Evolutionary conservation across 352 stramenopile genomes (phyloP), one percentile per base, ranked within the genome.

Genomic region (Globisporangium okanoganense): DNA sequence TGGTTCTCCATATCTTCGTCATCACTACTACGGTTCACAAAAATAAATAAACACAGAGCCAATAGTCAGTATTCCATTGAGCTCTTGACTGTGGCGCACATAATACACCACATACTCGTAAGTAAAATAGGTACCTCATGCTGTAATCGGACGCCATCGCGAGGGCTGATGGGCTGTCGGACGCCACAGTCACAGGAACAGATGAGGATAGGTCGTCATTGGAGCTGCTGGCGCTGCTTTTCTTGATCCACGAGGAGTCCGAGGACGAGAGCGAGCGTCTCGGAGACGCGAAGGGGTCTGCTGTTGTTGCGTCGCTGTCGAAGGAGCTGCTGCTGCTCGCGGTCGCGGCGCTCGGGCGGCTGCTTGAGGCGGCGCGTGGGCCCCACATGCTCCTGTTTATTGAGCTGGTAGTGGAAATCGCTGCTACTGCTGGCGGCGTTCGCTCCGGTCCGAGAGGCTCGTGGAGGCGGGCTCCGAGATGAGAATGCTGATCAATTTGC

Each of bases 1-100:
- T 54, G 27, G 27, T 12, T 29, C 16, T 55, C 49, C n/a, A 55
- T 41, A 9, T 55, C 49, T 41, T 55, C 49, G 49, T 55, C 49
- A 3, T 55, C 49, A 29, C 49, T 55, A 55, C 49, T 55, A 8
- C 14, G 24, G 3, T 10, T 20, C 16, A 10, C 38, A 20, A 12
- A 40, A 12, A 38, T 12, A 40, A 12, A 12, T 12, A 40, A 12
- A 16, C 13, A 40, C 35, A 16, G 10, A 40, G 33, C 8, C 33
- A 14, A 33, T 6, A 33, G 6, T 33, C 29, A 33, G n/a, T 33
- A 6, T 33, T 33, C 29, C 29, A 33, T 3, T 33, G 29, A 33
- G 29, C 29, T 33, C 29, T 33, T 6, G 29, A 7, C 6, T 33
- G 29, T 33, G 29, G n/a, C n/a, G n/a, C n/a, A n/a, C 29, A 33